These are phyloP conservation scores for Rhinocladiella similis DNA, from an alignment of 2,329 filamentous ascomycete genomes.

Conservation along the genomic window DNA sequence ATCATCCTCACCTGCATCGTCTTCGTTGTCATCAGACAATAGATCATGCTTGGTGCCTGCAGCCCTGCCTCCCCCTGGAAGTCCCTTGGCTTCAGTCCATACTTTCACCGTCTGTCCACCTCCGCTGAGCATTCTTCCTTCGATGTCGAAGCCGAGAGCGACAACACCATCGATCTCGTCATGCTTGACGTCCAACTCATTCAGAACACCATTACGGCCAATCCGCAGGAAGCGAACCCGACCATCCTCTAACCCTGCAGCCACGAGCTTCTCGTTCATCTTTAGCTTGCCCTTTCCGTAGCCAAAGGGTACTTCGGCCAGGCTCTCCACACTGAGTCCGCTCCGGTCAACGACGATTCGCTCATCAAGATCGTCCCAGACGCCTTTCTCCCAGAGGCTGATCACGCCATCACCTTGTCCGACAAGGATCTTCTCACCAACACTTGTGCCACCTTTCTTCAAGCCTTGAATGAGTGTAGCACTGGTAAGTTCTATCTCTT, in stretches of 20 bases:
- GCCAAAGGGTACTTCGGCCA: slow-evolving; percentile 69
- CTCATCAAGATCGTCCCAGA: slow-evolving; percentile 95
- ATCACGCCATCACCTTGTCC: slow-evolving; percentile 78
- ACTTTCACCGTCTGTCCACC: slow-evolving; percentile 85
- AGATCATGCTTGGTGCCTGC: slow-evolving; percentile 35
- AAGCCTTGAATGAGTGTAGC: slow-evolving; percentile 76
- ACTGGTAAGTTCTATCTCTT: slow-evolving; percentile 89
- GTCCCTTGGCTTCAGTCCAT: slow-evolving; percentile 71
- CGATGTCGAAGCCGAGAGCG: slow-evolving; percentile 78
- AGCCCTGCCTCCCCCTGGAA: slow-evolving; percentile 42
- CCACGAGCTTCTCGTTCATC: slow-evolving; percentile 55
- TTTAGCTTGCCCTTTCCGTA: slow-evolving; percentile 66
- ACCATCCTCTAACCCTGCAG: slow-evolving; percentile 80
- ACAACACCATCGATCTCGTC: slow-evolving; percentile 87
- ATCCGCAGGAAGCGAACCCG: slow-evolving; percentile 75
- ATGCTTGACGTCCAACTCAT: slow-evolving; percentile 62
- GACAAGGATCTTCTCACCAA: slow-evolving; percentile 74
- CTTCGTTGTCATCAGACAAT: slow-evolving; percentile 44
- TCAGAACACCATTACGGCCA: slow-evolving; percentile 69
- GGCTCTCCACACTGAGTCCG: slow-evolving; percentile 78
- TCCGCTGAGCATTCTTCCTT: slow-evolving; percentile 83
- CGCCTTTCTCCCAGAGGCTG: slow-evolving; percentile 89
- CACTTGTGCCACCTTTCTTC: slow-evolving; percentile 64
- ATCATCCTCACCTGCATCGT: slow-evolving; percentile 46
- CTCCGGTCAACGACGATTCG: slow-evolving; percentile 74